These are phyloP conservation scores for Heliocybe sulcata DNA, from an alignment of 1,284 basidiomycete genomes.

Conservation along the genomic window DNA sequence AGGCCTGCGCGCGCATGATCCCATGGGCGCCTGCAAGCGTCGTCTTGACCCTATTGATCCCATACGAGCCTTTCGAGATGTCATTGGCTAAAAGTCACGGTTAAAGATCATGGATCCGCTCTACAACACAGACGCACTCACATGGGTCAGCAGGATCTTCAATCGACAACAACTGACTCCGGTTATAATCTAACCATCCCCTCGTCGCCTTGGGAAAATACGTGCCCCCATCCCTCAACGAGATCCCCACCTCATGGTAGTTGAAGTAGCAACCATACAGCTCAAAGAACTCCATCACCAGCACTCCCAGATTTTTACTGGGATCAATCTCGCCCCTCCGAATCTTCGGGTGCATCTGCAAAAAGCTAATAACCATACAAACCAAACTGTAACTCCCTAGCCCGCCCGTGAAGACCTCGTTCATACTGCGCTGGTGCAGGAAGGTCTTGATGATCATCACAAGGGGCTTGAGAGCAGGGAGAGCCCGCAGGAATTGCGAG, in stretches of 20 bases:
- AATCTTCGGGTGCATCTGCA: constrained; percentile 97
- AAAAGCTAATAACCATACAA: constrained; percentile 86
- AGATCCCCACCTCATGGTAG: constrained; percentile 88
- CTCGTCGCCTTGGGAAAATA: constrained; percentile 78
- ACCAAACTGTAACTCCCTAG: constrained; percentile 94
- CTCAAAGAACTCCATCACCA: constrained; percentile 96
- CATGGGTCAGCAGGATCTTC: constrained; percentile 93
- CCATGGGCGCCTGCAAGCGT: constrained; percentile 85
- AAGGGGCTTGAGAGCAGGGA: constrained; percentile 74
- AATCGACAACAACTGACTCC: constrained; percentile 69
- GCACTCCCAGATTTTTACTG: constrained; percentile 81
- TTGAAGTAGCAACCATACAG: constrained; percentile 92
- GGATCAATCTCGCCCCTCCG: constrained; percentile 85
- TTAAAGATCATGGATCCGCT: no score
- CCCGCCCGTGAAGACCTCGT: constrained; percentile 95
- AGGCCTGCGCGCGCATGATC: constrained; percentile 70
- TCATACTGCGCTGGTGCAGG: constrained; percentile 87
- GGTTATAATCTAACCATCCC: constrained; percentile 69
- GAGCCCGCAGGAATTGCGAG: constrained; percentile 69
- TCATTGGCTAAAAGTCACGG: constrained; percentile 93
- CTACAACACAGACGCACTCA: constrained; percentile 37
- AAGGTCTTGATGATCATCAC: constrained; percentile 89
- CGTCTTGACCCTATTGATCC: constrained; percentile 75
- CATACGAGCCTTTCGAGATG: constrained; percentile 85
- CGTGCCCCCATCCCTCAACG: constrained; percentile 74